Evolutionary conservation across 305 asterid genomes (phyloP), one percentile per base, ranked within the genome.

Genomic region (Caryopteris hybrid): DNA sequence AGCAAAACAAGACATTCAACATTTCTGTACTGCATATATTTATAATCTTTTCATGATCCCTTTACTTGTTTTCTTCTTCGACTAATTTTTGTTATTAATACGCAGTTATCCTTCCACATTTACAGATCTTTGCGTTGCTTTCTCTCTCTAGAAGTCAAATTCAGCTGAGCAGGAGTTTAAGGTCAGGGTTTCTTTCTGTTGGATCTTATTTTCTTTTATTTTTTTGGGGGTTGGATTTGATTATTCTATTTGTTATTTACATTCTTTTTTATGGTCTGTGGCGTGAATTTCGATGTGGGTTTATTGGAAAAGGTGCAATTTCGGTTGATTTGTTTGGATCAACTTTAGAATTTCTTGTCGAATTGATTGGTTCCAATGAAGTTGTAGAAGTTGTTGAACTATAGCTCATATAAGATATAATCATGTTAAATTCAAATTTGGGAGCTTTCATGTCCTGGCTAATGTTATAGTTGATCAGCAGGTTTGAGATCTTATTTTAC

Each of bases 181-280:
- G 85, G 88, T 83, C 47, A 55, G 79, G 50, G 69, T 45, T 72
- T 56, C 54, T 55, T 54, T 69, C n/a, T 13, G 3, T 68, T 53
- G 43, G 41, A n/a, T 72, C 68, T 64, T 57, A 16, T 25, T 57
- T 63, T 20, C 8, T 42, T 52, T 50, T 33, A 8, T 68, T 39
- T 76, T 50, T 52, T 16, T 18, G 22, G 67, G 23, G 25, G 54
- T 29, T 64, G 57, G 48, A 22, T 45, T 53, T 59, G 61, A 13
- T 46, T 29, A 20, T 60, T 53, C 68, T 47, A 11, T 34, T 56
- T 65, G 39, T 41, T 33, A 17, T 12, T 50, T 69, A 56, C 2
- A 6, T 69, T 16, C 48, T 8, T 6, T 63, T 10, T 42, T 29
- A 27, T 18, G 27, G 27, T 14, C 52, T 48, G 51, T 16, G 71